phyloP scores from a whole-genome alignment of 441 rosid genomes.

The Brassica balearica region DNA sequence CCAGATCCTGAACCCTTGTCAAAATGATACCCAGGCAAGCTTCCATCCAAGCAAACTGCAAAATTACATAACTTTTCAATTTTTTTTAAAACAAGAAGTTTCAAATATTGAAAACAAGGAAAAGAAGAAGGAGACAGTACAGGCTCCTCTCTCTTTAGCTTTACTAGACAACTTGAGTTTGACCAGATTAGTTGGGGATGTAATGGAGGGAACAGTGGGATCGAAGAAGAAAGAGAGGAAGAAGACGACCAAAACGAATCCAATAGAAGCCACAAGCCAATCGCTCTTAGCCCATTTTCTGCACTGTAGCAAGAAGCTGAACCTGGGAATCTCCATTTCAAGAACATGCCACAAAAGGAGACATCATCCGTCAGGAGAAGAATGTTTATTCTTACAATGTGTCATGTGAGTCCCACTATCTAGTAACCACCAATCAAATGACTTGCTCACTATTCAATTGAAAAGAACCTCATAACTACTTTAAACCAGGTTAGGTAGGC shows the following conservation, averaged over 20 bases:
- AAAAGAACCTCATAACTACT: not conserved
- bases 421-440: not conserved
- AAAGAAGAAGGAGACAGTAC: conserved; percentile 44
- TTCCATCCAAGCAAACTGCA: conserved; percentile 90
- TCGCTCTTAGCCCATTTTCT: conserved; percentile 63
- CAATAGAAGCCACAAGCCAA: conserved; percentile 59
- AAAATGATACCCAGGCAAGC: conserved; percentile 85
- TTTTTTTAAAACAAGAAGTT: too few relatives aligned
- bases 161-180: conserved; percentile 60
- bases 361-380: not conserved
- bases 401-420: not conserved
- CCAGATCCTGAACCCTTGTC: conserved; percentile 81
- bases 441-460: not conserved
- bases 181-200: conserved; percentile 52
- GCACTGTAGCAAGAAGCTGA: conserved; percentile 51
- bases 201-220: conserved; percentile 23
- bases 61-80: not conserved
- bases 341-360: not conserved
- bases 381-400: not conserved
- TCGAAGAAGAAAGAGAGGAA: conserved; percentile 51
- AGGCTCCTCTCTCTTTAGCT: conserved; percentile 70
- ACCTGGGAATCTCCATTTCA: conserved; percentile 56
- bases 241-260: conserved; percentile 52
- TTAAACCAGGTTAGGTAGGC: conserved; percentile 18
- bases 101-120: not conserved